Evolutionary conservation across 495 filamentous ascomycete genomes (phyloP), one percentile per base, ranked within the genome.

Genomic region (Penicillium turbatum): DNA sequence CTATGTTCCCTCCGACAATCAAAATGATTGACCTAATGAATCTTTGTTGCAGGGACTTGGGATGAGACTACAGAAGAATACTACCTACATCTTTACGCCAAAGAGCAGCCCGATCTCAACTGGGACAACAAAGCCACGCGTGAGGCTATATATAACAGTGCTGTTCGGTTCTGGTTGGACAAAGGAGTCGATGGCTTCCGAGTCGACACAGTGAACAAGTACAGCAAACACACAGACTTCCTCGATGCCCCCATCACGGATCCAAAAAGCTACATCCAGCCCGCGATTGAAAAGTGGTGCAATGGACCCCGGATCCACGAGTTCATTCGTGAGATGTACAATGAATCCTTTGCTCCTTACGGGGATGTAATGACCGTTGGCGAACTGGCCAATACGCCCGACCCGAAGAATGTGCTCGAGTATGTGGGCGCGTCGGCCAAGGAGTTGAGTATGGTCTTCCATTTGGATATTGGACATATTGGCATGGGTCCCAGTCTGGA

Each of bases 251-350:
- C 63, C 0, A 57, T 79, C 31, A 48, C 52, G 3, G 68, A 71
- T 9, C 61, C 66, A 6, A 60, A 60, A 21, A 57, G 57, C 21
- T 54, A 67, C 15, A 75, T 68, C 40, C 76, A 79, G 52, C 69
- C 72, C 0, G 79, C 76, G 1, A 53, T 59, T 16, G 58, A 55
- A 12, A 70, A 69, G 35, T 82, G 68, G 55, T 77, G 75, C 48
- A 82, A 82, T 47, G 79, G 80, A 0, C 79, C 79, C 2, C 66
- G 78, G 12, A 75, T 82, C 29, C 78, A 82, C 52, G 79, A 82
- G 59, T 81, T 65, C 32, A 55, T 79, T 4, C 53, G 59, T 6
- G 78, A 78, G 34, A 75, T 81, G 54, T 52, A 52, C 19, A 52
- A 69, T 51, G 48, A 54, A 0, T 58, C 72, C 13, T 57, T 79